Percentiles rank a stretch among this genome's conserved stretches.
phyloP scores from a whole-genome alignment of 257 asterid species.

The Prunella vulgaris region DNA sequence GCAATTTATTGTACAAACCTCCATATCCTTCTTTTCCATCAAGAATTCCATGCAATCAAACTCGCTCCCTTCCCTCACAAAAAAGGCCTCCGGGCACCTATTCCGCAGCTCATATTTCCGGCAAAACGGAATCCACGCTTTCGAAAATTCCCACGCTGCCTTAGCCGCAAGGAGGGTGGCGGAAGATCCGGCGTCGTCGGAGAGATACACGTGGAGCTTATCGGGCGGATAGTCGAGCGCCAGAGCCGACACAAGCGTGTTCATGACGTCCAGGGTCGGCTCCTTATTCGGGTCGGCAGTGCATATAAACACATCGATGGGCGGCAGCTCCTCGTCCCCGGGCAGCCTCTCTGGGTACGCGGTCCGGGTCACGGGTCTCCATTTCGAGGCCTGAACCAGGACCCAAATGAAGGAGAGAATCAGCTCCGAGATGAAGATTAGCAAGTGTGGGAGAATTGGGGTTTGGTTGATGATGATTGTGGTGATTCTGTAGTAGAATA shows the following conservation, averaged over 20 bases:
- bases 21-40: constrained; percentile 20
- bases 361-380: constrained; percentile 42
- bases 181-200: constrained; percentile 59
- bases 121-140: constrained; percentile 58
- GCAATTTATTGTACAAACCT: too few relatives aligned
- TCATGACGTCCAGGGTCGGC: constrained; percentile 57
- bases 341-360: constrained; percentile 45
- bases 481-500: constrained; percentile 30
- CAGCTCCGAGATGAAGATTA: constrained; percentile 30
- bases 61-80: neutral
- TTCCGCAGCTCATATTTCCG: constrained; percentile 37
- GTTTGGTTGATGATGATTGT: neutral
- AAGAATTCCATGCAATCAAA: neutral
- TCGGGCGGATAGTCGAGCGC: constrained; percentile 61
- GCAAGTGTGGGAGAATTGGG: constrained; percentile 17
- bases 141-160: constrained; percentile 42
- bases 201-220: constrained; percentile 51
- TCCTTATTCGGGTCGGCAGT: constrained; percentile 61
- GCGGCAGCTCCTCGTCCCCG: constrained; percentile 33
- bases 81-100: constrained; percentile 52
- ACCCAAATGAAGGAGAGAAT: constrained; percentile 47
- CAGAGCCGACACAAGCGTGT: constrained; percentile 72
- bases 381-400: constrained; percentile 38
- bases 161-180: constrained; percentile 32
- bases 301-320: constrained; percentile 55